Evolutionary conservation across 192 early-diverging fungal species (phyloP), one percentile per base, ranked within the genome.

Genomic region (Backusella sp.): DNA sequence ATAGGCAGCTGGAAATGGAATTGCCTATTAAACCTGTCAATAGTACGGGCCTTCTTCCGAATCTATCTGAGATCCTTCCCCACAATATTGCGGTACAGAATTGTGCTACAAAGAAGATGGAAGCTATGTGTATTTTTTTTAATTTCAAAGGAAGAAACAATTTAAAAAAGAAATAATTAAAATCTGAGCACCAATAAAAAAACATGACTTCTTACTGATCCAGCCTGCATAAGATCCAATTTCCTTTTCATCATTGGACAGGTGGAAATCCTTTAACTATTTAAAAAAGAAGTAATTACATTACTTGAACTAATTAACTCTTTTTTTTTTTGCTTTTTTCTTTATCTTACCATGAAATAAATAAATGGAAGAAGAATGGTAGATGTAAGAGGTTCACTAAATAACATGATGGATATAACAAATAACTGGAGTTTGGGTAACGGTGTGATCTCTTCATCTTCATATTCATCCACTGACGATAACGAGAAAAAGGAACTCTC

Each of bases 221-320:
- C 90, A 83, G 23, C 93, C 93, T 52, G 90, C 92, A 80, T 95
- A 98, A 79, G 88, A 92, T 8, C 94, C 95, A 70, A 96, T 88
- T 34, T 93, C 90, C 41, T 94, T 91, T 70, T 94, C 90, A 72
- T 89, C 85, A 23, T 89, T 87, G 17, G 89, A 88, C 0, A 93
- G 80, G 69, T 89, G 80, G 73, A 95, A 96, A 72, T 92, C 93
- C 6, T 84, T 85, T 7, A 92, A 85, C 88, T 76, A n/a, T 12
- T n/a, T 41, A 11, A n/a, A 73, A 53, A 28, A 28, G n/a, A n/a
- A 28, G 42, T 39, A 46, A 23, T n/a, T 70, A 32, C 11, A 23
- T 32, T 35, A 23, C 26, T 30, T 62, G 68, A 49, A 9, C 26
- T 28, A 36, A 23, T 23, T 32, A 49, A 36, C n/a, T 9, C 32